Conservation (phyloP, 2,329 filamentous ascomycete genomes). For the Plectosphaerella cucumerina region DNA sequence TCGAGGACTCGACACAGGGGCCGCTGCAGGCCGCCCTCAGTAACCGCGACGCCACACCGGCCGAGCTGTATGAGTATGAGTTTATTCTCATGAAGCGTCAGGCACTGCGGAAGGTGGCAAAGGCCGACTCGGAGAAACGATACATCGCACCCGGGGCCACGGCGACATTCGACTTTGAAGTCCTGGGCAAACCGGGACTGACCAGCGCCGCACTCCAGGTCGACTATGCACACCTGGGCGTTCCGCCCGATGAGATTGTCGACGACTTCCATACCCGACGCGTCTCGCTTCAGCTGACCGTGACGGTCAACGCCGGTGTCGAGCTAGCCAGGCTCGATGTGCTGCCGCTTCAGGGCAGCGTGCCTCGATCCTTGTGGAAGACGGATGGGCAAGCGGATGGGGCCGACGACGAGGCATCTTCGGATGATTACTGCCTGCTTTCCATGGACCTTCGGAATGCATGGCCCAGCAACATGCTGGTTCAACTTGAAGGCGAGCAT, state of each 20-base stretch:
- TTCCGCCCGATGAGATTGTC: slow-evolving; percentile 60
- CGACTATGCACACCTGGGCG: slow-evolving; percentile 80
- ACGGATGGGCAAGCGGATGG: slow-evolving; percentile 23
- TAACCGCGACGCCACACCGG: slow-evolving; percentile 71
- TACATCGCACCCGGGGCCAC: slow-evolving; percentile 65
- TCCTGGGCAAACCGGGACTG: slow-evolving; percentile 80
- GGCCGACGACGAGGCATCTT: slow-evolving; percentile 30
- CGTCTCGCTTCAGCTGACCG: slow-evolving; percentile 71
- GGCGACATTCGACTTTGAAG: slow-evolving; percentile 74
- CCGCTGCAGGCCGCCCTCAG: slow-evolving; percentile 70
- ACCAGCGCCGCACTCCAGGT: slow-evolving; percentile 77
- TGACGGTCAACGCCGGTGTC: slow-evolving; percentile 89
- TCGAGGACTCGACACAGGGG: slow-evolving; percentile 80
- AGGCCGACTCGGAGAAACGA: slow-evolving; percentile 44
- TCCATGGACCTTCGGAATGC: slow-evolving; percentile 83
- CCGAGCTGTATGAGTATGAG: slow-evolving; percentile 84
- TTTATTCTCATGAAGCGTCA: slow-evolving; percentile 72
- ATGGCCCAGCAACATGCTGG: slow-evolving; percentile 76
- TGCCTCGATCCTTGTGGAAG: slow-evolving; percentile 59
- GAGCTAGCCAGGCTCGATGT: slow-evolving; percentile 79
- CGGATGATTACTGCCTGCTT: slow-evolving; percentile 69
- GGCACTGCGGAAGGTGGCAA: slow-evolving; percentile 52
- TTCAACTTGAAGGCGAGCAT: slow-evolving; percentile 55
- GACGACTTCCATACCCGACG: slow-evolving; percentile 81
- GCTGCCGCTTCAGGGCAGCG: slow-evolving; percentile 63